Conservation (phyloP, 352 stramenopile genomes). For the Phytophthora brassicae region DNA sequence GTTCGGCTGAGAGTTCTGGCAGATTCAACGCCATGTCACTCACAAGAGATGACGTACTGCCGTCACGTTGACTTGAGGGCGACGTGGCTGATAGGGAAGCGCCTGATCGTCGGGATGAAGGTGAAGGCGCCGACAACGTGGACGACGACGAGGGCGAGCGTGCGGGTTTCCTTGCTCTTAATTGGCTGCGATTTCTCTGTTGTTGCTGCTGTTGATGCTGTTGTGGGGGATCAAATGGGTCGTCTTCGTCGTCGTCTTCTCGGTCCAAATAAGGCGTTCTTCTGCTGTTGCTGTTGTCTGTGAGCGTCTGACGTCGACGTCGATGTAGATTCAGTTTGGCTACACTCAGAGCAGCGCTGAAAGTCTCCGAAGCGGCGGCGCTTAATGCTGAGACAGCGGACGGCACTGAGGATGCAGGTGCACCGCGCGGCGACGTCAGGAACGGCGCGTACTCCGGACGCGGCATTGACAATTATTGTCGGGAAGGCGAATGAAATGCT, state of each 20-base stretch:
- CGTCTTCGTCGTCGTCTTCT: conserved; percentile 32
- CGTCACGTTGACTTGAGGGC: conserved; percentile 33
- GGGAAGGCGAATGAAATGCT: background rate
- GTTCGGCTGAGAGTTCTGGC: conserved; percentile 42
- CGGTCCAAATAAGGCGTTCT: conserved; percentile 29
- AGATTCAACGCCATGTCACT: conserved; percentile 27
- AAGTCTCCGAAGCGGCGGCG: conserved; percentile 29
- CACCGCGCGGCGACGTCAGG: conserved; percentile 34
- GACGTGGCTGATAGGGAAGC: conserved; percentile 31
- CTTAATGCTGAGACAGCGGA: conserved; percentile 35
- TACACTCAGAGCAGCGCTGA: conserved; percentile 33
- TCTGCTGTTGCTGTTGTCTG: background rate
- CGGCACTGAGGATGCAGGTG: conserved; percentile 25
- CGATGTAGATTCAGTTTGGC: conserved; percentile 38
- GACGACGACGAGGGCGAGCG: conserved; percentile 12
- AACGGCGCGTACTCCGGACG: conserved; percentile 44
- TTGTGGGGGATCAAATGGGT: conserved; percentile 26
- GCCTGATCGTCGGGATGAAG: conserved; percentile 2
- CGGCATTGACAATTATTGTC: too few relatives aligned
- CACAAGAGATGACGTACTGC: conserved; percentile 28
- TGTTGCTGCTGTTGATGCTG: conserved; percentile 21
- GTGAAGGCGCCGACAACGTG: conserved; percentile 17
- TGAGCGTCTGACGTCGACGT: conserved; percentile 30
- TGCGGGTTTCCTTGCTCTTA: conserved; percentile 11
- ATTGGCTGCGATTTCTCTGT: conserved; percentile 13